Evolutionary conservation across 208 protist genomes (phyloP), one percentile per base, ranked within the genome.

Genomic region (Trypanosoma cruzi): DNA sequence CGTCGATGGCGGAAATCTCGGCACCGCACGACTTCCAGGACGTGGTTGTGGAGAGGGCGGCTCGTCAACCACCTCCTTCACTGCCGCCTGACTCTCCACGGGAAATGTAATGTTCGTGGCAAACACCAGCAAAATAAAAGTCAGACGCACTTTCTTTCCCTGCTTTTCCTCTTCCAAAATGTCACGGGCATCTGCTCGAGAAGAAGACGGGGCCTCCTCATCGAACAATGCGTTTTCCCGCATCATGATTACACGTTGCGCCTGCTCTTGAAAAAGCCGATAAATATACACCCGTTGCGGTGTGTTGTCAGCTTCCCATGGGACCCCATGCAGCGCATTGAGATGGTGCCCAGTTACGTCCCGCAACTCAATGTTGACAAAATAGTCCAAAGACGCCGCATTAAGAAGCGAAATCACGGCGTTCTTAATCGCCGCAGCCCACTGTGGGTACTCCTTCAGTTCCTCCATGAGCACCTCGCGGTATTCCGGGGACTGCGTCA

Each of bases 321-420:
- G 46, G n/a, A 80, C 63, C 24, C 70, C 69, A 40, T 59, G 16
- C 6, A 80, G 34, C 11, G 31, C 4, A 20, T 73, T 77, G 29
- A 80, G 40, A 26, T 74, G 74, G 36, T 22, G 56, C 4, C 74
- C 74, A 14, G 68, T 68, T 34, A 75, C 50, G 36, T 80, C 74
- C 24, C 32, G 20, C 40, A 80, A 53, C 37, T 80, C 74, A 50
- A 80, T 73, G 20, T 26, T 52, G 24, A 50, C 32, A 34, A 71
- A 80, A 52, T 75, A 80, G 7, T 80, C 61, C 13, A 77, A 44
- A 44, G 74, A 37, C 0, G 69, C 57, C 22, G 31, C 34, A 44
- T 71, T 64, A 1, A 80, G 52, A 52, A 71, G 37, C 8, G 49
- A 66, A 48, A 80, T 11, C 7, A 61, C 46, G 18, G 66, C 44